Evolutionary conservation across 352 stramenopile species (phyloP), one percentile per base, ranked within the genome.

Genomic region (Pythium oligandrum): DNA sequence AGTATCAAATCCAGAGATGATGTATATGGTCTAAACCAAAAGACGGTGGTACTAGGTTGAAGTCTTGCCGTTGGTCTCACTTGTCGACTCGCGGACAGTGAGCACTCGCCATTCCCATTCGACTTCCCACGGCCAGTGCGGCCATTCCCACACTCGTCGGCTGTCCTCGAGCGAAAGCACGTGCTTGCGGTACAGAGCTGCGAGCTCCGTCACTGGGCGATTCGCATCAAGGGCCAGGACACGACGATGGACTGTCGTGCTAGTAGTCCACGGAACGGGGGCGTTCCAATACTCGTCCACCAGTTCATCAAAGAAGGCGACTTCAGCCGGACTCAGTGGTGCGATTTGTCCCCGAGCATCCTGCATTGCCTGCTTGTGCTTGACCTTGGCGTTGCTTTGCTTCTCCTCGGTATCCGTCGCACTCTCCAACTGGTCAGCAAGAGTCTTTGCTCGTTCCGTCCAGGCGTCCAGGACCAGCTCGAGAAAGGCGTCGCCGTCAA

Each of bases 231-330:
- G 7, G 48, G 52, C 53, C 40, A 32, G 44, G 63, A 60, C 40
- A 8, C 63, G 68, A n/a, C 51, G 57, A 54, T 86, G 78, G 31
- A 86, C 57, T 30, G 57, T 70, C 7, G 50, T 32, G 44, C 61
- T 75, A 1, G 55, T 51, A 9, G 49, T 30, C 80, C 80, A 89
- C 17, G 72, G 60, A 17, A 91, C 70, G 3, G 71, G 61, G 4
- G 81, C 70, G 46, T 87, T 84, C 81, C 81, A 91, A 50, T 78
- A 86, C 48, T 88, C 73, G 12, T 84, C 70, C 2, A 87, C 54
- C 4, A 91, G 61, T 40, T 77, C 50, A 26, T 75, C 66, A 55
- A 89, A 89, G 10, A 86, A 43, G 17, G 62, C 51, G 1, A 44
- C 33, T 47, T 91, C 81, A 12, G 56, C 49, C 0, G 63, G 48